A percentile compares a stretch with the other conserved stretches of the same genome.
Evolutionary conservation across 495 filamentous ascomycete species (phyloP).

Genomic region (Xylaria palmicola): DNA sequence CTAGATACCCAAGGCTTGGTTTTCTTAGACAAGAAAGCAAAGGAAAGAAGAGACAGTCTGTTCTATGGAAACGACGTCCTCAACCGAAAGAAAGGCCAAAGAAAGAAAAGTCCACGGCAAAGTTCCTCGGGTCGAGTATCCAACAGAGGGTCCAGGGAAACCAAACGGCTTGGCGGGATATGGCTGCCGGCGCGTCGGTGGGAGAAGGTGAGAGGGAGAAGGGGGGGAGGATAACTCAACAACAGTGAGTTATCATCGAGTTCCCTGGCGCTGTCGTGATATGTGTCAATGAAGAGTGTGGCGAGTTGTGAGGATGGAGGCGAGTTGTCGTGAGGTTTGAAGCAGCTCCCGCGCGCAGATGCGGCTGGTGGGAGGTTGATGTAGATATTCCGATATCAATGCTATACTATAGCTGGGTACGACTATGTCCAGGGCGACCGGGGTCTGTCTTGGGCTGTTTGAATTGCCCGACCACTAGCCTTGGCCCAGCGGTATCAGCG

Average conservation of each 20-base stretch:
- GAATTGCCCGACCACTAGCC: constrained; percentile 26
- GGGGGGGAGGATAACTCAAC: constrained; percentile 9
- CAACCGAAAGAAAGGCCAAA: constrained; percentile 23
- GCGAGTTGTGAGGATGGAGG: constrained; percentile 24
- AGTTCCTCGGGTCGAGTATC: constrained; percentile 31
- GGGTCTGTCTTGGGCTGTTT: constrained; percentile 30
- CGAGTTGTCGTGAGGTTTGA: constrained; percentile 4
- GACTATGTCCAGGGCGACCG: constrained; percentile 2
- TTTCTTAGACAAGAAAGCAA: constrained; percentile 20
- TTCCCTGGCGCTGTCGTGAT: constrained; percentile 12
- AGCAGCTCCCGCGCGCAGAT: constrained; percentile 4
- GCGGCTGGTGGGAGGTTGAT: constrained; percentile 30
- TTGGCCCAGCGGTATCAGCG: constrained; percentile 4
- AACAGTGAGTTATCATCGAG: constrained; percentile 15
- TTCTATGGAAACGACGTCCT: constrained; percentile 27
- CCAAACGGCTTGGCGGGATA: constrained; percentile 11
- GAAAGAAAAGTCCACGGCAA: constrained; percentile 25
- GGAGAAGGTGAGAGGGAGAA: constrained; percentile 15
- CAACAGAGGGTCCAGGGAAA: constrained; percentile 18
- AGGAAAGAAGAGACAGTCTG: constrained; percentile 29
- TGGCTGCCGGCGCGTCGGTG: constrained; percentile 12
- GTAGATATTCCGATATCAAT: constrained; percentile 35
- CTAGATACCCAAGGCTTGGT: constrained; percentile 12
- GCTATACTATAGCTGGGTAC: constrained; percentile 4
- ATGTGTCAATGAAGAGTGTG: constrained; percentile 11